Conservation (phyloP, 495 filamentous ascomycete species). For the Margaritispora aquatica region DNA sequence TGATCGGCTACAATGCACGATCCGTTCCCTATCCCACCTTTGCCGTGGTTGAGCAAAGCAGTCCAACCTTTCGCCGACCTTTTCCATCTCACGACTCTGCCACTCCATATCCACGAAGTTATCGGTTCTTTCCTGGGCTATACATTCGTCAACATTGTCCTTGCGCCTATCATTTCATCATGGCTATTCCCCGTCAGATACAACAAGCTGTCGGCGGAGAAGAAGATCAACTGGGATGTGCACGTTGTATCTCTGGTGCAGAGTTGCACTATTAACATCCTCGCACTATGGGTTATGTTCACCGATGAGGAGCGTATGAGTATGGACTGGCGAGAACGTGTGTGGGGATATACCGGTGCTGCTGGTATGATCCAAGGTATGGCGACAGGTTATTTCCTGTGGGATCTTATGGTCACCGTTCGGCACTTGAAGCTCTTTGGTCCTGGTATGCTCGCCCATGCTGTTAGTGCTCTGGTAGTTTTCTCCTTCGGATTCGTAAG, state of each 20-base stretch:
- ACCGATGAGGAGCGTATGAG: constrained; percentile 65
- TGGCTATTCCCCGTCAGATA: constrained; percentile 69
- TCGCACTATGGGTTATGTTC: constrained; percentile 81
- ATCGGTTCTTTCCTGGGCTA: constrained; percentile 68
- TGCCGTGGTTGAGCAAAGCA: constrained; percentile 43
- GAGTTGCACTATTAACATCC: constrained; percentile 65
- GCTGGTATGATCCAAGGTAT: constrained; percentile 77
- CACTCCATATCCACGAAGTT: constrained; percentile 86
- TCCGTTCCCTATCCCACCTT: constrained; percentile 57
- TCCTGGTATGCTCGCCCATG: constrained; percentile 83
- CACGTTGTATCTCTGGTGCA: constrained; percentile 94
- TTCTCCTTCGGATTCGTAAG: constrained; percentile 91
- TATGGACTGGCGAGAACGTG: constrained; percentile 69
- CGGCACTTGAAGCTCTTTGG: constrained; percentile 76
- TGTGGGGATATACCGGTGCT: constrained; percentile 86
- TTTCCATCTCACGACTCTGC: constrained; percentile 61
- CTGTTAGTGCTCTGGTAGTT: constrained; percentile 74
- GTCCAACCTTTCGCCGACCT: constrained; percentile 52
- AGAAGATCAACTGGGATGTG: constrained; percentile 89
- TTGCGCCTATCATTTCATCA: constrained; percentile 71
- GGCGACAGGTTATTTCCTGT: constrained; percentile 92
- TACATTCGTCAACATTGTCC: constrained; percentile 60
- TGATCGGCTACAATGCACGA: constrained; percentile 50
- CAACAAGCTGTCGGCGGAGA: constrained; percentile 54
- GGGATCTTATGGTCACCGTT: constrained; percentile 75